Percentiles rank a stretch among this genome's conserved stretches.
These are phyloP conservation scores for Cystobasidium ongulense DNA, from an alignment of 768 basidiomycete genomes.

Conservation along the genomic window DNA sequence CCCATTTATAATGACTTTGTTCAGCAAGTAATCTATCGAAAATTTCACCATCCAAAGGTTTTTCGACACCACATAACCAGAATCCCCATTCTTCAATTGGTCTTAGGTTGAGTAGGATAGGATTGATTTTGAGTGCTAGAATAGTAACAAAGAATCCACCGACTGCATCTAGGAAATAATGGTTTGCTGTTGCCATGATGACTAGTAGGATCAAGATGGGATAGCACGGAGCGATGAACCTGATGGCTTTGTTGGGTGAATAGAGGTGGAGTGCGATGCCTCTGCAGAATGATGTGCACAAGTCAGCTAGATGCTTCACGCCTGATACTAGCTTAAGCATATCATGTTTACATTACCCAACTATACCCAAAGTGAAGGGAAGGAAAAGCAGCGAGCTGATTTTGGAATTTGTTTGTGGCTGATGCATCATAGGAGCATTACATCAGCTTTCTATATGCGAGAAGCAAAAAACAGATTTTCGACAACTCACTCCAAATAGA, in stretches of 20 bases:
- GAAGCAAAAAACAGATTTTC: neutral
- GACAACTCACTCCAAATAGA: conserved; percentile 14
- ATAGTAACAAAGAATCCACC: conserved; percentile 6
- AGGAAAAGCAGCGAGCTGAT: conserved; percentile 22
- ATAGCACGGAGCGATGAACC: neutral
- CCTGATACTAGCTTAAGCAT: neutral
- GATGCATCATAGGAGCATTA: neutral
- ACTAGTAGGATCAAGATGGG: conserved; percentile 13
- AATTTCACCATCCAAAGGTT: conserved; percentile 15
- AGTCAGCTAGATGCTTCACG: neutral
- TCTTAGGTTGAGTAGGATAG: neutral
- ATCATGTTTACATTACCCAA: conserved; percentile 1
- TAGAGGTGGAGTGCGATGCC: conserved; percentile 16
- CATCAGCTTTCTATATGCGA: neutral
- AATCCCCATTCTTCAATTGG: conserved; percentile 19
- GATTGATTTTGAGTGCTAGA: neutral
- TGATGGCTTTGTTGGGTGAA: neutral
- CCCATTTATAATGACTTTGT: neutral
- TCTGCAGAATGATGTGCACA: conserved; percentile 1
- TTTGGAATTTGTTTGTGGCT: conserved; percentile 26
- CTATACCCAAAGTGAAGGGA: conserved; percentile 22
- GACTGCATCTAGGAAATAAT: conserved; percentile 21
- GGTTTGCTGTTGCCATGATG: conserved; percentile 23
- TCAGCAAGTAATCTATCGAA: neutral
- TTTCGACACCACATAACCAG: conserved; percentile 14